Evolutionary conservation across 2,329 filamentous ascomycete species (phyloP), one percentile per base, ranked within the genome.

Genomic region (Helotiales sp.): DNA sequence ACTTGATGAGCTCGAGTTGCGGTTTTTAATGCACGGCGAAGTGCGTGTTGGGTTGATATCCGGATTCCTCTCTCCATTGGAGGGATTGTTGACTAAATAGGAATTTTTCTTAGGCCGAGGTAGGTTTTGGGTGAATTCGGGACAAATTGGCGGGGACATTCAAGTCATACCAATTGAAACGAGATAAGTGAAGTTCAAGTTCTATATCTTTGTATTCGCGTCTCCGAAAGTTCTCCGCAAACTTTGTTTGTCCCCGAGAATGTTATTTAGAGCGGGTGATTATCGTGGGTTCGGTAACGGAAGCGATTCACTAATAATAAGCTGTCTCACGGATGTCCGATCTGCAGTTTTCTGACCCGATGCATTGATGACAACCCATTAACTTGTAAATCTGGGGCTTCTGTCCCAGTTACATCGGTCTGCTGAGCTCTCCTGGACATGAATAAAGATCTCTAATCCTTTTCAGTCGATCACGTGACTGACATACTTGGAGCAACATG

Each of bases 311-410:
- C 40, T 27, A 24, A 25, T n/a, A n/a, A n/a, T n/a, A n/a, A n/a
- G n/a, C 24, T 44, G 40, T 44, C 40, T 44, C 40, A 44, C 40
- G 40, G 40, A 44, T 25, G 40, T 44, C 40, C 40, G 40, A 44
- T 44, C 22, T 25, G 22, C 40, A 25, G 2, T 5, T 15, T 9
- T 44, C 19, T 42, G 38, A 2, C 38, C 19, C 22, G 19, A 24
- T 5, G 40, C 22, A n/a, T 44, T 24, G n/a, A 24, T 27, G 15
- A 40, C 24, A 7, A 25, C 19, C 7, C 3, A 25, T 12, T 15
- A 13, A 44, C 24, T 44, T 27, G 27, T 12, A 42, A 25, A 15
- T 34, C 12, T 34, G 31, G 31, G 31, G 31, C 31, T 15, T 4
- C 31, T 34, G 5, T 34, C 31, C 4, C 3, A 34, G 31, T 34